Percentiles rank a stretch among this genome's conserved stretches.
phyloP scores from a whole-genome alignment of 2,329 filamentous ascomycete species.

The Leptographium galeiforme region DNA sequence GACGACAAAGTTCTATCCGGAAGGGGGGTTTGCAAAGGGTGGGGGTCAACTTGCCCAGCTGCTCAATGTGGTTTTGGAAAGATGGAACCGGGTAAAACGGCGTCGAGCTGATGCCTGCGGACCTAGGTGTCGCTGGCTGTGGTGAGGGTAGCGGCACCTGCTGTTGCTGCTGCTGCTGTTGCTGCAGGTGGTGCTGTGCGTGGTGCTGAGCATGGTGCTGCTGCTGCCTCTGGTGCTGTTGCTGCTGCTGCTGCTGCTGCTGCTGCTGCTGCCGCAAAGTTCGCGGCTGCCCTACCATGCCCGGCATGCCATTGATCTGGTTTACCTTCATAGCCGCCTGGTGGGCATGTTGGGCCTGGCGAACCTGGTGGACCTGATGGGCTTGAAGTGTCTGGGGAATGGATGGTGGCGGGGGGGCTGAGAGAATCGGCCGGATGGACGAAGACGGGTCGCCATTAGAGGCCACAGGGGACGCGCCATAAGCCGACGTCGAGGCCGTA shows the following conservation, averaged over 20 bases:
- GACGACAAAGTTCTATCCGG: constrained; percentile 47
- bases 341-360: neutral
- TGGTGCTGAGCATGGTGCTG: constrained; percentile 17
- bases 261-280: constrained; percentile 13
- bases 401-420: constrained; percentile 15
- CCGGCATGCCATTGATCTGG: constrained; percentile 11
- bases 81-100: constrained; percentile 66
- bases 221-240: constrained; percentile 1
- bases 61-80: constrained; percentile 89
- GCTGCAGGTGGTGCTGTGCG: constrained; percentile 11
- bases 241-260: constrained; percentile 5
- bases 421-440: constrained; percentile 23
- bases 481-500: constrained; percentile 31
- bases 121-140: constrained; percentile 11
- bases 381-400: constrained; percentile 6
- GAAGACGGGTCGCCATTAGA: constrained; percentile 32
- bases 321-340: constrained; percentile 23
- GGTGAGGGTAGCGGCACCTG: constrained; percentile 13
- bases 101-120: constrained; percentile 25
- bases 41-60: constrained; percentile 71
- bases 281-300: constrained; percentile 6
- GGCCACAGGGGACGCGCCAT: constrained; percentile 24
- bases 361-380: constrained; percentile 1
- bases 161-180: constrained; percentile 13
- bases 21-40: constrained; percentile 26